phyloP scores from a whole-genome alignment of 2,329 filamentous ascomycete species.

The Claviceps sp. region DNA sequence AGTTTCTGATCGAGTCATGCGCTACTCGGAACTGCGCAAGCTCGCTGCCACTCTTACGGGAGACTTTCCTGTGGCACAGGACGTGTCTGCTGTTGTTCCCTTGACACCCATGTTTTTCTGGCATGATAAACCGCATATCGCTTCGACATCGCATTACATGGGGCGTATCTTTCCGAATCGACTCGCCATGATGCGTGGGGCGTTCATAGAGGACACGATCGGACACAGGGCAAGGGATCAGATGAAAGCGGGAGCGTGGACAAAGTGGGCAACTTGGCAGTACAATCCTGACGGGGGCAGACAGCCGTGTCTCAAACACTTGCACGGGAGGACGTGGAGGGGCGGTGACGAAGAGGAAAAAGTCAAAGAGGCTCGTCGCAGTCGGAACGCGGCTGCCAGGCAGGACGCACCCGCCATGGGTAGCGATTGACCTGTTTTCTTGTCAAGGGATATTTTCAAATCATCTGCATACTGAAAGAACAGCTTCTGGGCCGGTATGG shows the following conservation, averaged over 20 bases:
- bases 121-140: conserved; percentile 45
- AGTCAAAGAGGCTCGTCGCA: neutral
- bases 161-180: conserved; percentile 34
- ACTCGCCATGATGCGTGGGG: conserved; percentile 35
- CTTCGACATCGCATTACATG: conserved; percentile 35
- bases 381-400: neutral
- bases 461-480: neutral
- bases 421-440: neutral
- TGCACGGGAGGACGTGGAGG: conserved; percentile 37
- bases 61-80: conserved; percentile 18
- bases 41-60: conserved; percentile 29
- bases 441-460: too few relatives aligned
- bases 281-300: conserved; percentile 36
- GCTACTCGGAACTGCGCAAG: conserved; percentile 26
- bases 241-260: conserved; percentile 41
- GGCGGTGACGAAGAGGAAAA: conserved; percentile 16
- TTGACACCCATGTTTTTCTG: conserved; percentile 45
- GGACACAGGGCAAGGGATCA: conserved; percentile 40
- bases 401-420: neutral
- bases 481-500: neutral
- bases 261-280: conserved; percentile 41
- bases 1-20: conserved; percentile 29
- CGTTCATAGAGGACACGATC: conserved; percentile 43
- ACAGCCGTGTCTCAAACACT: conserved; percentile 32
- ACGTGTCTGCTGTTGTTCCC: conserved; percentile 18